Evolutionary conservation across 2,329 filamentous ascomycete species (phyloP).

Genomic region (Fusarium albidum): DNA sequence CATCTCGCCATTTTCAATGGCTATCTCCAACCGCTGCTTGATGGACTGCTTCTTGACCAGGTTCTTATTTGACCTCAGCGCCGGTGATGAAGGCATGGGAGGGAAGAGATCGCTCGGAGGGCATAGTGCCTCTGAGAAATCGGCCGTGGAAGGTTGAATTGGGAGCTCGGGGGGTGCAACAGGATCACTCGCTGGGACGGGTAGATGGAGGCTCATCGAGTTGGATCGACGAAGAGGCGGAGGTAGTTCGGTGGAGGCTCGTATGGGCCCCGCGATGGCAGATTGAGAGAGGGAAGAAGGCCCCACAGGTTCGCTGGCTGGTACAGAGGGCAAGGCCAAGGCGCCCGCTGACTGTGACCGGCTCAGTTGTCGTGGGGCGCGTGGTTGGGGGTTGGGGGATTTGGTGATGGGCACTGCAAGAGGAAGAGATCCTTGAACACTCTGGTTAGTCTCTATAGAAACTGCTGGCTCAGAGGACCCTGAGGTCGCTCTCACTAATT

Average conservation of each 20-base stretch:
- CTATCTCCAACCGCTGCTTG: slow-evolving; percentile 65
- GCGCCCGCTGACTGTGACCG: slow-evolving; percentile 51
- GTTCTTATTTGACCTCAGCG: slow-evolving; percentile 69
- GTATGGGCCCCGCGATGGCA: slow-evolving; percentile 22
- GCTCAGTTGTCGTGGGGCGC: slow-evolving; percentile 39
- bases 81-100: slow-evolving; percentile 48
- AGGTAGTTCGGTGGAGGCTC: slow-evolving; percentile 44
- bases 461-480: slow-evolving; percentile 27
- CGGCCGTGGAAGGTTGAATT: slow-evolving; percentile 24
- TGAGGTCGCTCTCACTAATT: slow-evolving; percentile 33
- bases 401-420: slow-evolving; percentile 20
- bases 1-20: slow-evolving; percentile 81
- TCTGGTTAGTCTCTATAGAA: slow-evolving; percentile 31
- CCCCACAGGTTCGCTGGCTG: slow-evolving; percentile 60
- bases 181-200: slow-evolving; percentile 59
- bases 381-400: slow-evolving; percentile 23
- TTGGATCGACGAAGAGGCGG: slow-evolving; percentile 49
- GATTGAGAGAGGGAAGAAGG: slow-evolving; percentile 51
- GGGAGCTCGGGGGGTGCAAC: slow-evolving; percentile 39
- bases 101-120: slow-evolving; percentile 54
- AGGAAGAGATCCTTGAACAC: slow-evolving; percentile 24
- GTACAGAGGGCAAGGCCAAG: slow-evolving; percentile 46
- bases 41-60: slow-evolving; percentile 69
- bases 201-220: slow-evolving; percentile 46
- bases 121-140: slow-evolving; percentile 50